Evolutionary conservation across 2,329 filamentous ascomycete species (phyloP).

Genomic region (Aspergillus calidoustus): DNA sequence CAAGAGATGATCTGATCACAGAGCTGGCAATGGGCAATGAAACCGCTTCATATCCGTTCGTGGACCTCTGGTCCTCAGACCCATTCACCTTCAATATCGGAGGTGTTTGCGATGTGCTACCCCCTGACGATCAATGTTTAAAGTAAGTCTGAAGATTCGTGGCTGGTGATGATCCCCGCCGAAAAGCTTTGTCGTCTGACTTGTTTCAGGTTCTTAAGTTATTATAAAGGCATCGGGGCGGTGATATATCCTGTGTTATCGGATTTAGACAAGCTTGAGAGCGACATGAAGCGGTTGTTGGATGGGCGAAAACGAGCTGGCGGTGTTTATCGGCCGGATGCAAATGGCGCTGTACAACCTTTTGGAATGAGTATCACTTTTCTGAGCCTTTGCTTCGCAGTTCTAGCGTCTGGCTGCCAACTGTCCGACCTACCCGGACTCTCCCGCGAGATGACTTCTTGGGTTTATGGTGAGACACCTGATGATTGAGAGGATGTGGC

Average conservation of each 20-base stretch:
- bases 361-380: slow-evolving; percentile 63
- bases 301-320: slow-evolving; percentile 53
- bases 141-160: slow-evolving; percentile 25
- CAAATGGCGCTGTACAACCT: slow-evolving; percentile 57
- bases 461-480: slow-evolving; percentile 60
- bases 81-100: slow-evolving; percentile 59
- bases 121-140: slow-evolving; percentile 57
- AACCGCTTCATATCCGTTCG: slow-evolving; percentile 64
- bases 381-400: slow-evolving; percentile 65
- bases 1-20: slow-evolving; percentile 62
- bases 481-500: slow-evolving; percentile 9
- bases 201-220: slow-evolving; percentile 52
- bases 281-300: slow-evolving; percentile 56
- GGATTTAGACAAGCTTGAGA: slow-evolving; percentile 56
- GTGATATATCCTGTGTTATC: slow-evolving; percentile 62
- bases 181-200: slow-evolving; percentile 3
- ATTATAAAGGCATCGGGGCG: slow-evolving; percentile 60
- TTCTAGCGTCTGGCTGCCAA: slow-evolving; percentile 65
- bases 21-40: slow-evolving; percentile 65
- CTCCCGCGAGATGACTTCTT: slow-evolving; percentile 65
- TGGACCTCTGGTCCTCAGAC: slow-evolving; percentile 66
- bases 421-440: slow-evolving; percentile 60
- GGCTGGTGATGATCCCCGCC: background rate
- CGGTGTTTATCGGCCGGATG: slow-evolving; percentile 45
- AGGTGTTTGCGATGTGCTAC: slow-evolving; percentile 60